Percentiles rank a stretch among this genome's conserved stretches.
phyloP scores from a whole-genome alignment of 2,329 filamentous ascomycete genomes.

The Ceratocystis cubensis region DNA sequence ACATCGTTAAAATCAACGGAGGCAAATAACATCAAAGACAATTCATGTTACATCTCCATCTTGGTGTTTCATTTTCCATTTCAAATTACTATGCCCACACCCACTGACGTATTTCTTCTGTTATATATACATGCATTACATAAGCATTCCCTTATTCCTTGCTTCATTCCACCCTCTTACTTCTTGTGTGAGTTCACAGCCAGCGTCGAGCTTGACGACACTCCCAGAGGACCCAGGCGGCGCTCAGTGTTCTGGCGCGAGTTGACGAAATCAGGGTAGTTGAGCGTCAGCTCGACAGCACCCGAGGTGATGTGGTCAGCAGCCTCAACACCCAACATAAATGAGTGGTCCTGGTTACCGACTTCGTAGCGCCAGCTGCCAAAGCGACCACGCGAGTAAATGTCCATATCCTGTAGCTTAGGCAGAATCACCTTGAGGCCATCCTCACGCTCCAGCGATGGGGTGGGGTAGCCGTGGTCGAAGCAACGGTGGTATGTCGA shows the following conservation, averaged over 20 bases:
- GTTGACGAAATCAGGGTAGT: slow-evolving; percentile 97
- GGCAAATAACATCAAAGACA: too few relatives aligned
- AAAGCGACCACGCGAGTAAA: slow-evolving; percentile 92
- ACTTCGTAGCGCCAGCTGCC: slow-evolving; percentile 97
- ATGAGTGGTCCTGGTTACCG: slow-evolving; percentile 94
- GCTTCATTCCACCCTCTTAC: neutral
- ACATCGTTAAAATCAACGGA: too few relatives aligned
- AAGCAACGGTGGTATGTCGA: slow-evolving; percentile 97
- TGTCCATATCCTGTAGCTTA: slow-evolving; percentile 79
- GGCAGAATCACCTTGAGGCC: slow-evolving; percentile 86
- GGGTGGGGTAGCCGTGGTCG: slow-evolving; percentile 96
- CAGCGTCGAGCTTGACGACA: slow-evolving; percentile 13
- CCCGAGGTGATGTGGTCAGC: slow-evolving; percentile 83
- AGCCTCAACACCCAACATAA: slow-evolving; percentile 93
- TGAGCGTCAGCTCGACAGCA: slow-evolving; percentile 80
- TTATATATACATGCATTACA: neutral
- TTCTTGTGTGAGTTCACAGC: slow-evolving; percentile 14
- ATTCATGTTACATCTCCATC: too few relatives aligned
- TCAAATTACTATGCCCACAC: too few relatives aligned
- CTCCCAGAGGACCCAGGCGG: slow-evolving; percentile 31
- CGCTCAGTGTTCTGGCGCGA: slow-evolving; percentile 54
- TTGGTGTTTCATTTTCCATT: too few relatives aligned
- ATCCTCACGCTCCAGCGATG: slow-evolving; percentile 85
- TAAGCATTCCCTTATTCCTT: neutral
- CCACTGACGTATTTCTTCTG: neutral